A percentile compares a stretch with the other conserved stretches of the same genome.
Conservation (phyloP, 805 yeast species). For the Metschnikowia lunata region DNA sequence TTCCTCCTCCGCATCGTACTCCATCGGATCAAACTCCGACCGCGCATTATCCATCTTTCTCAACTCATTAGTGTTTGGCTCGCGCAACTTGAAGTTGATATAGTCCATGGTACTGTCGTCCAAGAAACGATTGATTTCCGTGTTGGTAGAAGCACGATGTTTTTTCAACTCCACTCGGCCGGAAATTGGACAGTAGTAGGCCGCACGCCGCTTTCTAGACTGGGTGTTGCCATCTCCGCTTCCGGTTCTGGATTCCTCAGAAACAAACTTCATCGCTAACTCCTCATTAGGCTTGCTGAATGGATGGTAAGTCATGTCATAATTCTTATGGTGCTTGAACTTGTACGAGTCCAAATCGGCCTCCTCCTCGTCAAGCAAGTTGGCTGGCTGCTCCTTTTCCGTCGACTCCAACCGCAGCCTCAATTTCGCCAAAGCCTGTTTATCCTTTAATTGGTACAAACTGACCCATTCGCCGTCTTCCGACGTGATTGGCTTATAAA, state of each 20-base stretch:
- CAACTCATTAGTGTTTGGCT: constrained; percentile 67
- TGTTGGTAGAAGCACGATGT: constrained; percentile 64
- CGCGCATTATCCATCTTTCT: constrained; percentile 63
- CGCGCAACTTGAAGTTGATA: constrained; percentile 60
- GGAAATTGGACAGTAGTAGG: constrained; percentile 71
- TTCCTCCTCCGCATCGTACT: constrained; percentile 62
- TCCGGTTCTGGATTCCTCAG: constrained; percentile 22
- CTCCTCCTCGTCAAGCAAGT: constrained; percentile 43
- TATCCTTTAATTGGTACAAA: constrained; percentile 31
- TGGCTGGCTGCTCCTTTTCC: constrained; percentile 40
- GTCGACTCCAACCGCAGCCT: constrained; percentile 32
- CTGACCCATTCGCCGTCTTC: constrained; percentile 79
- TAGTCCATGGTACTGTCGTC: constrained; percentile 57
- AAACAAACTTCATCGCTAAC: constrained; percentile 56
- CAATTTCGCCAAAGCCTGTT: constrained; percentile 22
- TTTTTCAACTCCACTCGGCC: constrained; percentile 80
- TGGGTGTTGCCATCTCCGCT: constrained; percentile 19
- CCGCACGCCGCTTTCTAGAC: constrained; percentile 47
- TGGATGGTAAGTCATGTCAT: constrained; percentile 59
- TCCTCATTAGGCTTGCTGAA: constrained; percentile 54
- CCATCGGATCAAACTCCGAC: constrained; percentile 73
- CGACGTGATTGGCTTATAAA: constrained; percentile 69
- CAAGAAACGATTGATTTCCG: constrained; percentile 50
- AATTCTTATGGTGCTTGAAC: constrained; percentile 69
- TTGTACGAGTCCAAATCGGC: constrained; percentile 40